Percentiles rank a stretch among this genome's conserved stretches.
Evolutionary conservation across 1,284 basidiomycete species (phyloP).

Genomic region (Cutaneotrichosporon mucoides): DNA sequence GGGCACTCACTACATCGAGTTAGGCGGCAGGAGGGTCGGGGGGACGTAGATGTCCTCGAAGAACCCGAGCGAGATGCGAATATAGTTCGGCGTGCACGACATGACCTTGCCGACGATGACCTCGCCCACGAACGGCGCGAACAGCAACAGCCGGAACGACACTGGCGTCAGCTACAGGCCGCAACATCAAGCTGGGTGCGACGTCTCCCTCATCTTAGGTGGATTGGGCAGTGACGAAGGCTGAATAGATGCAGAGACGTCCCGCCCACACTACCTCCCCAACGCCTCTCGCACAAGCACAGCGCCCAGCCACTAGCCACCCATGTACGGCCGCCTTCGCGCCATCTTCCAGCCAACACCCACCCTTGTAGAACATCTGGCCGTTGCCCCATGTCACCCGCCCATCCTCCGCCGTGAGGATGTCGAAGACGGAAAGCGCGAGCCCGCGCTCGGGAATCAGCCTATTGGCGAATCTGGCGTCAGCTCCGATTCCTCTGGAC

Average conservation of each 20-base stretch:
- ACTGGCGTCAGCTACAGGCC: slow-evolving; percentile 53
- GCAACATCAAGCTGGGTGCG: no score
- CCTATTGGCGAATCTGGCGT: slow-evolving; percentile 81
- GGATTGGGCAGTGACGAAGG: no score
- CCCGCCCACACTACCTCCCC: no score
- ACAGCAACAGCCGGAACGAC: slow-evolving; percentile 82
- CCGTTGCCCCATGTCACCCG: slow-evolving; percentile 94
- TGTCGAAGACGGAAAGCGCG: slow-evolving; percentile 82
- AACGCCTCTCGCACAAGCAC: no score
- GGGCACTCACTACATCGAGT: slow-evolving; percentile 27
- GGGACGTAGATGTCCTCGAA: slow-evolving; percentile 89
- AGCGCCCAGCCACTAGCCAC: no score
- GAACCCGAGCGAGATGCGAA: slow-evolving; percentile 83
- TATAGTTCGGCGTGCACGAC: slow-evolving; percentile 73
- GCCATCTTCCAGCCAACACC: slow-evolving; percentile 31
- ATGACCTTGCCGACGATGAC: slow-evolving; percentile 84
- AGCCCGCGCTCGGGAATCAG: slow-evolving; percentile 89
- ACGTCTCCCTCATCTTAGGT: no score
- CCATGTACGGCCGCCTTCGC: no score
- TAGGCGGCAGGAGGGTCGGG: slow-evolving; percentile 61
- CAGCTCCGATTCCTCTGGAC: slow-evolving; percentile 2
- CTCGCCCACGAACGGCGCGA: slow-evolving; percentile 86
- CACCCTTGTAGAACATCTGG: slow-evolving; percentile 88
- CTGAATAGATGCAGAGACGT: no score
- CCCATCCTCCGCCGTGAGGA: slow-evolving; percentile 80